phyloP scores from a whole-genome alignment of 108 stramenopile genomes.

The Nannochloropsis oceanica region DNA sequence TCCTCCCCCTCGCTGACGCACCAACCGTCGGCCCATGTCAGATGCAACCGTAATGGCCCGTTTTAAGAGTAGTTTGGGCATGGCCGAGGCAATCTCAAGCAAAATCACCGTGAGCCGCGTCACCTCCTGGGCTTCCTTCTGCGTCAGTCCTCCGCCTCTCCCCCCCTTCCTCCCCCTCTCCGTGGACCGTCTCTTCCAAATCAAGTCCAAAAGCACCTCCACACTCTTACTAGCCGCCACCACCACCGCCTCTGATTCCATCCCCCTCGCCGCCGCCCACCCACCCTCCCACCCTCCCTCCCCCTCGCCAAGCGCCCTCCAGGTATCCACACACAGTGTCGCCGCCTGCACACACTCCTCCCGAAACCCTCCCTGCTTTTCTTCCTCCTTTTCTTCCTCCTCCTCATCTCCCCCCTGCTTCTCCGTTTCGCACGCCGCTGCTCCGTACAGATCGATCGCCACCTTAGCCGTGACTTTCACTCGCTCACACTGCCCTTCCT shows the following conservation, averaged over 20 bases:
- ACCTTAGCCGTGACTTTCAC: neutral
- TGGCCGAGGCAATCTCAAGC: neutral
- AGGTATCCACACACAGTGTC: neutral
- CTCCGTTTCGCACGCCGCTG: neutral
- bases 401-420: neutral
- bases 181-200: neutral
- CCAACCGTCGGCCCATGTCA: neutral
- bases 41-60: neutral
- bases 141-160: neutral
- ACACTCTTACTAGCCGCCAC: neutral
- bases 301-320: neutral
- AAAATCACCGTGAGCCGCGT: neutral
- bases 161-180: neutral
- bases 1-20: neutral
- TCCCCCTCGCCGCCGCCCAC: neutral
- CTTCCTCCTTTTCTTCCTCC: neutral
- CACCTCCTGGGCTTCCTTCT: neutral
- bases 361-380: neutral
- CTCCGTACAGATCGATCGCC: neutral
- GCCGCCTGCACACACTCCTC: neutral
- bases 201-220: neutral
- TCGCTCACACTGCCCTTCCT: neutral
- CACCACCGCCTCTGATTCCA: neutral
- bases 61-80: neutral
- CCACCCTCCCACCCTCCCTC: neutral